phyloP scores from a whole-genome alignment of 129 eudicot genomes.

The Smallanthus sonchifolius region DNA sequence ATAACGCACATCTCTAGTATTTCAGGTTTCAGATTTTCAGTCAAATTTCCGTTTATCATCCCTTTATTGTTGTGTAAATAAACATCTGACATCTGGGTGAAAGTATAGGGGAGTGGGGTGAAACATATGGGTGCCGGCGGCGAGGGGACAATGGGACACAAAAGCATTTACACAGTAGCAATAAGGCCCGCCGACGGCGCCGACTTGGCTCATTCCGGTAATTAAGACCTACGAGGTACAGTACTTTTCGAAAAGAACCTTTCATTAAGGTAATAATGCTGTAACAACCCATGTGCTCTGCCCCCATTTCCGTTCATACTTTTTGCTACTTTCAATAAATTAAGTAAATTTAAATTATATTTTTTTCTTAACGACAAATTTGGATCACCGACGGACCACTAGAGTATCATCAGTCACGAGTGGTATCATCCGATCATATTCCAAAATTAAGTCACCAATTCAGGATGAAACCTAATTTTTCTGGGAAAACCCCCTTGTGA shows the following conservation, averaged over 20 bases:
- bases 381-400: too few relatives aligned
- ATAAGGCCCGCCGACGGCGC: conserved; percentile 28
- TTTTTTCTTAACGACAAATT: too few relatives aligned
- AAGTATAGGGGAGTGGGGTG: background rate
- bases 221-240: conserved; percentile 29
- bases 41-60: too few relatives aligned
- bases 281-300: background rate
- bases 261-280: conserved; percentile 13
- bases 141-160: conserved; percentile 31
- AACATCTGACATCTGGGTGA: background rate
- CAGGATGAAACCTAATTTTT: too few relatives aligned
- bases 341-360: too few relatives aligned
- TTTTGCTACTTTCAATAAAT: background rate
- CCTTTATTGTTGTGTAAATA: too few relatives aligned
- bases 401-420: too few relatives aligned
- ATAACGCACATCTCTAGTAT: too few relatives aligned
- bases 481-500: too few relatives aligned
- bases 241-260: conserved; percentile 10
- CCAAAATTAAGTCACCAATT: too few relatives aligned
- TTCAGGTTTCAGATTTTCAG: too few relatives aligned
- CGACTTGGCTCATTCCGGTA: conserved; percentile 21
- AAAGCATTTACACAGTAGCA: conserved; percentile 4
- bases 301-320: background rate
- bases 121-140: conserved; percentile 18
- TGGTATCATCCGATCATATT: too few relatives aligned